Base-by-base conservation (phyloP, 1,139 yeast species). In the Geotrichum carabidarum region DNA sequence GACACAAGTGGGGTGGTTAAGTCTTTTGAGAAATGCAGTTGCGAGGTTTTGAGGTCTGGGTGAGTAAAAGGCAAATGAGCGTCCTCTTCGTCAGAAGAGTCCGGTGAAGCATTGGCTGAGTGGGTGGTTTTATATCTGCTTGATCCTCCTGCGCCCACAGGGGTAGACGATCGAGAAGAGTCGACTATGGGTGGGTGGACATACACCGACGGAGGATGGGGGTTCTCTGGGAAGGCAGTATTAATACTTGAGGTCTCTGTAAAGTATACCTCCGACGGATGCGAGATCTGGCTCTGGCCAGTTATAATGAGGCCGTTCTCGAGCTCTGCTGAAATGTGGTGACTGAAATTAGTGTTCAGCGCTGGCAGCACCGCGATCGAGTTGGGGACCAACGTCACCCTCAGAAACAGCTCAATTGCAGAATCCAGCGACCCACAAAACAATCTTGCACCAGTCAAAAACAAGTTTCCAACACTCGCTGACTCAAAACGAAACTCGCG, bases 221-320 rank as follows among this genome's bases (percentile, higher is more conserved):
- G 31, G 27, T n/a, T 5, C 11, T 31, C 27, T 5, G 44, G 31
- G 15, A 48, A 31, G 7, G 38, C 11, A 15, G 40, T 15, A 12
- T 18, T 48, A 17, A n/a, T 17, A 32, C n/a, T 18, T 4, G 51
- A 11, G 15, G 44, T 12, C 14, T 30, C 40, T 11, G 18, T 17
- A 9, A 40, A 32, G 6, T 15, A 36, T 2, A 31, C 41, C 7
- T 43, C 37, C 1, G 68, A 73, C 1, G 97, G 97, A 69, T 91
- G 98, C 0, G 96, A 89, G 8, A 91, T 91, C 65, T 90, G 96
- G 2, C 94, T 85, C 68, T 91, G 98, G n/a, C 98, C 98, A 0
- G 94, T 86, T 38, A 91, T 85, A 2, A 86, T 74, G 7, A 79
- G 74, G 0, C 94, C 96, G 68, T 88, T 80, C 41, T 75, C 74